A percentile compares a stretch with the other conserved stretches of the same genome.
phyloP scores from a whole-genome alignment of 495 filamentous ascomycete species.

The Glutinoglossum americanum region DNA sequence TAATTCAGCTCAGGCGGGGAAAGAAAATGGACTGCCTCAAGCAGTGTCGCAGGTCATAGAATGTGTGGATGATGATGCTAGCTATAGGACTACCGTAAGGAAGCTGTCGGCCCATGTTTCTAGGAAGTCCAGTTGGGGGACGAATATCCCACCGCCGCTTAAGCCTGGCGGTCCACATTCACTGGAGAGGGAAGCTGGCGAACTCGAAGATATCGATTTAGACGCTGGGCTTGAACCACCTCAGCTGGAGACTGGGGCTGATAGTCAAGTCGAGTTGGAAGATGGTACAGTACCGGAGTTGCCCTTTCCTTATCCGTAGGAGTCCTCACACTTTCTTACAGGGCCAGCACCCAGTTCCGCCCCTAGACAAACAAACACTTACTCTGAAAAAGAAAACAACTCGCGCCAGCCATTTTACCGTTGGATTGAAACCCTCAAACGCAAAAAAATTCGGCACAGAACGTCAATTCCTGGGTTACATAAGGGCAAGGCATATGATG shows the following conservation, averaged over 20 bases:
- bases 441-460: neutral
- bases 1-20: neutral
- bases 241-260: neutral
- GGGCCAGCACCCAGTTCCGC: neutral
- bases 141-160: neutral
- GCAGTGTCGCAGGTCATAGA: neutral
- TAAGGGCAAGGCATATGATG: neutral
- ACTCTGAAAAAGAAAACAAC: neutral
- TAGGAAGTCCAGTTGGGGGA: slow-evolving; percentile 6
- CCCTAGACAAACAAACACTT: neutral
- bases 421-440: neutral
- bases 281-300: neutral
- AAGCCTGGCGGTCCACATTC: neutral
- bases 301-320: neutral
- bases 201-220: slow-evolving; percentile 3
- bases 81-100: neutral
- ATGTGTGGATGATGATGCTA: neutral
- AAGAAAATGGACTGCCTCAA: neutral
- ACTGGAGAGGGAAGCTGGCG: neutral
- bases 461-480: neutral
- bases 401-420: neutral
- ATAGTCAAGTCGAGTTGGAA: neutral
- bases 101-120: slow-evolving; percentile 1
- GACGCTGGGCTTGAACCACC: neutral
- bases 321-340: neutral